Evolutionary conservation across 176 grass and related monocot species (phyloP).

Genomic region (Olyra latifolia): DNA sequence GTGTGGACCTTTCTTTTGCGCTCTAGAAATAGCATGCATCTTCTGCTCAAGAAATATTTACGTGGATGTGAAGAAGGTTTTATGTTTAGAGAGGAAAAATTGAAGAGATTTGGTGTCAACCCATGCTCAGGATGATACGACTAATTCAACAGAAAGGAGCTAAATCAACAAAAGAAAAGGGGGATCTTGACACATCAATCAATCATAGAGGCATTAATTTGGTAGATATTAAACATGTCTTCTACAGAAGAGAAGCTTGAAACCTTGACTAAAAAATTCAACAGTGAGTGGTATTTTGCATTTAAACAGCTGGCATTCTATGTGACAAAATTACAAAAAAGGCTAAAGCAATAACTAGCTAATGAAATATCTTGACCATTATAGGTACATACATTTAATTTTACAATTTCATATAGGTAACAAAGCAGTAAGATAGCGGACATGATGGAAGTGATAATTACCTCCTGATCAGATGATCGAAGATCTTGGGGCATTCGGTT

Average conservation of each 20-base stretch:
- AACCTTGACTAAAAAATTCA: neutral
- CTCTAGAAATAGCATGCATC: constrained; percentile 13
- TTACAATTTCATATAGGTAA: constrained; percentile 10
- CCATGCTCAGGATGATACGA: neutral
- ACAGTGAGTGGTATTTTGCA: neutral
- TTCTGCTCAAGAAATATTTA: constrained; percentile 4
- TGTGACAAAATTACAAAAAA: neutral
- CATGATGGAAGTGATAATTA: constrained; percentile 31
- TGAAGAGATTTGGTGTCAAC: neutral
- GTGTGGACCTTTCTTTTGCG: neutral
- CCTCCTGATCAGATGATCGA: constrained; percentile 79
- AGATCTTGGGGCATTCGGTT: constrained; percentile 64
- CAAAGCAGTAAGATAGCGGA: neutral
- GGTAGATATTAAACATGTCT: neutral
- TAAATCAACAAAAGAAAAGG: neutral
- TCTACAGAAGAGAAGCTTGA: neutral
- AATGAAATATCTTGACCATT: neutral
- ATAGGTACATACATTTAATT: neutral
- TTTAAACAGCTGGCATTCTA: neutral
- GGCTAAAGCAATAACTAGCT: neutral
- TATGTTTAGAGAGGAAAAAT: neutral
- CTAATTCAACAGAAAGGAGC: constrained; percentile 4
- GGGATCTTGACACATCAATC: neutral
- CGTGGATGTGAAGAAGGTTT: neutral
- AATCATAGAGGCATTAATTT: neutral